Base-by-base conservation (phyloP, 176 grass and related monocot species). In the Rhynchospora pubera region DNA sequence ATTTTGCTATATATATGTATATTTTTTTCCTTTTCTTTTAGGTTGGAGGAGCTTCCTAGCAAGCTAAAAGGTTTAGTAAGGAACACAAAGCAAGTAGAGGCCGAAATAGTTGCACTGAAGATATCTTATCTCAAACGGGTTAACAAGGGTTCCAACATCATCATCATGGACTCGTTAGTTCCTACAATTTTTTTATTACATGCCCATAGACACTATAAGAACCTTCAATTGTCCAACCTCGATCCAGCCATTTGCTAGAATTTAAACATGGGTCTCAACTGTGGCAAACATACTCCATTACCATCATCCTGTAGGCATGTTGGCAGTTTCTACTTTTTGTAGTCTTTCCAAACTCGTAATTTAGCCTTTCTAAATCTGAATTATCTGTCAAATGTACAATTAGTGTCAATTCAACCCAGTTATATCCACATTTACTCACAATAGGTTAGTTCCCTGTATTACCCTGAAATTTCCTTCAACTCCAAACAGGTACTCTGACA, bases 151-250 rank as follows among this genome's bases (percentile, higher is more conserved):
- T 91, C 95, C 21, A 98, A 90, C 79, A 79, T 98, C 83, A 10
- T 98, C 59, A 75, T 98, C 82, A 92, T 98, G 88, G 92, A 98
- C 83, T 94, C 95, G 95, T 98, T 30, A 4, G 95, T 94, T 53
- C 61, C 51, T 85, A 11, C 58, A 15, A 13, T 14, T 26, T 65
- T 11, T 50, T 23, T 73, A 50, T 47, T 73, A 51, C 47, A 73
- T 13, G 19, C 14, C 30, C 4, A 14, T 55, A 7, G 16, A 42
- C 4, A 46, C 61, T 62, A 60, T 39, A 8, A 5, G 18, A 34
- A 6, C 14, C 0, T 9, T 0, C n/a, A 21, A 48, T 72, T 72
- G 4, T 44, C 44, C 16, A 32, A 22, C 9, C 15, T n/a, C 44
- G 12, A 48, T 13, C 9, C 4, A 6, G 1, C 10, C 11, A 60